Evolutionary conservation across 768 basidiomycete species (phyloP).

Genomic region (Russula compacta): DNA sequence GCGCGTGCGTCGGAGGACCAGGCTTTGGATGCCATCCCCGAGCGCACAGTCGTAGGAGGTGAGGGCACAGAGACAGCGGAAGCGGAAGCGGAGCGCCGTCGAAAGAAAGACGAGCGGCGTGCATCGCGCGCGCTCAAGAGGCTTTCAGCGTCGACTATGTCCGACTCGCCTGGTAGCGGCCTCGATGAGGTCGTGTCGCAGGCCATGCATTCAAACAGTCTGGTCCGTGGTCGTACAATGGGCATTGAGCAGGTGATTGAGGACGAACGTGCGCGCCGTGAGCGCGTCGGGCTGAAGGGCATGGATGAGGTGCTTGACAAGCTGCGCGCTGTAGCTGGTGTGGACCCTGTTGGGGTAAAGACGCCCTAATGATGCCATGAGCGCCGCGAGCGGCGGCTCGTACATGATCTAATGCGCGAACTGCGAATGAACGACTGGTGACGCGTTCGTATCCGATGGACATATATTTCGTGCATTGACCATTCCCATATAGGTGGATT

Average conservation of each 20-base stretch:
- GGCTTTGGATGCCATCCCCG: constrained; percentile 16
- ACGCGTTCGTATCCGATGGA: constrained; percentile 1
- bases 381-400: not conserved
- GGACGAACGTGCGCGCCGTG: constrained; percentile 10
- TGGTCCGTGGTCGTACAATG: constrained; percentile 3
- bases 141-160: constrained; percentile 3
- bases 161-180: not conserved
- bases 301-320: constrained; percentile 20
- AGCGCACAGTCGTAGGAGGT: not conserved
- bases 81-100: constrained; percentile 10
- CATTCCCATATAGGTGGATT: not conserved
- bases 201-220: not conserved
- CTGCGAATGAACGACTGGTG: constrained; percentile 4
- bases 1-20: constrained; percentile 15
- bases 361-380: not conserved
- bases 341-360: not conserved
- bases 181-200: constrained; percentile 8
- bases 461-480: not conserved
- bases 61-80: not conserved
- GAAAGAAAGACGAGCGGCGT: constrained; percentile 17
- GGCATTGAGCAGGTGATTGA: constrained; percentile 21
- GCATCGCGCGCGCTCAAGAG: constrained; percentile 17
- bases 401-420: not conserved
- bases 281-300: constrained; percentile 15
- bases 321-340: constrained; percentile 16